These are phyloP conservation scores for Panaeolus cyanescens DNA, from an alignment of 768 basidiomycete species.

Conservation along the genomic window DNA sequence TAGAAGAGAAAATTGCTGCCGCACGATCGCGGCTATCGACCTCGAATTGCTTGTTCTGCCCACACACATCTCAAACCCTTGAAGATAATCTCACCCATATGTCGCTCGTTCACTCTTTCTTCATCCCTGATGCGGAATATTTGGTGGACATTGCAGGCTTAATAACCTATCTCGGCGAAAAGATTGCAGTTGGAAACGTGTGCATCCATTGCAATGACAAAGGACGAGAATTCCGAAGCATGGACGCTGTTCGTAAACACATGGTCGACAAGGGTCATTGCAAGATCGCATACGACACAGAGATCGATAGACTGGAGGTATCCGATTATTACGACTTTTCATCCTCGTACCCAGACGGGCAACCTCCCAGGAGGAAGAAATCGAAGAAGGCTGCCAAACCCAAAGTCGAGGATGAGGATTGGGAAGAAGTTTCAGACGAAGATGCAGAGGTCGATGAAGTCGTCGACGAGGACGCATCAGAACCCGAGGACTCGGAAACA, in stretches of 20 bases:
- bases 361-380: slow-evolving; percentile 24
- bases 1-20: slow-evolving; percentile 76
- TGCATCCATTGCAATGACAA: slow-evolving; percentile 90
- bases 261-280: slow-evolving; percentile 97
- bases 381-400: slow-evolving; percentile 26
- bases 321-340: slow-evolving; percentile 96
- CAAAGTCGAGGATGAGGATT: slow-evolving; percentile 44
- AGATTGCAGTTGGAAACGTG: slow-evolving; percentile 89
- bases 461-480: slow-evolving; percentile 26
- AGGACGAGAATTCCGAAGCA: slow-evolving; percentile 76
- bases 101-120: slow-evolving; percentile 87
- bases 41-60: slow-evolving; percentile 87
- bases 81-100: slow-evolving; percentile 83
- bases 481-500: slow-evolving; percentile 15
- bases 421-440: slow-evolving; percentile 48
- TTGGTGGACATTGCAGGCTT: slow-evolving; percentile 84
- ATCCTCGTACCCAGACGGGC: slow-evolving; percentile 66
- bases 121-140: slow-evolving; percentile 92
- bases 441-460: slow-evolving; percentile 46
- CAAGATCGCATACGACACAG: slow-evolving; percentile 89
- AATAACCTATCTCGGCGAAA: slow-evolving; percentile 85
- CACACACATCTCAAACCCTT: slow-evolving; percentile 47
- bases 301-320: slow-evolving; percentile 79
- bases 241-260: slow-evolving; percentile 91
- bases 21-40: slow-evolving; percentile 64